Evolutionary conservation across 2,329 filamentous ascomycete genomes (phyloP), one percentile per base, ranked within the genome.

Genomic region (Hypoxylon rubiginosum): DNA sequence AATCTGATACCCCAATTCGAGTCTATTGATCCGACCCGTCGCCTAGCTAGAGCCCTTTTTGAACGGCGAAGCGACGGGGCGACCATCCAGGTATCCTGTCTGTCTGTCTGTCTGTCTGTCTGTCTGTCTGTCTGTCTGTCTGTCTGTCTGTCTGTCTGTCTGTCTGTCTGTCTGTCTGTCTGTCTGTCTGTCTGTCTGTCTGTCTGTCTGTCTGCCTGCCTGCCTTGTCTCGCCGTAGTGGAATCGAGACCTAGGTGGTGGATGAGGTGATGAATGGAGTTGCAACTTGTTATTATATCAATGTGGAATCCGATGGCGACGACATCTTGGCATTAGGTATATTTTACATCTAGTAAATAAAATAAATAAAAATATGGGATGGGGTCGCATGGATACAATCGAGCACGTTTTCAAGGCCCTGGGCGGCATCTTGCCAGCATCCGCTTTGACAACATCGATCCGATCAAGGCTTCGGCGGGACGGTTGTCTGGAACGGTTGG

Each of bases 251-350:
- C 65, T 45, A 46, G 39, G 48, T 46, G 52, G 51, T 26, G 32
- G 36, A 45, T 32, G 30, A 46, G 39, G 52, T 46, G 52, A 46
- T 26, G 32, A 30, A 45, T 32, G 30, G 26, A 50, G n/a, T 51
- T 32, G 50, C 34, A 15, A 4, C 21, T 24, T 24, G 21, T 24
- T 26, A 53, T 48, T 50, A 59, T 57, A 43, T 41, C n/a, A 66
- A 26, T 54, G 56, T 67, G 67, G 55, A 60, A 64, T 56, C 52
- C 30, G 59, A 61, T 52, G 53, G 67, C 56, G 56, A 68, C 28
- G 58, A 56, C 52, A 55, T 63, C 67, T 70, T 70, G 67, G 67
- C 67, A 70, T 70, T 70, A 70, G 55, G 67, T 68, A 68, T 64
- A 24, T 65, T 70, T 70, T 65, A 65, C 58, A 24, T 70, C 39